Evolutionary conservation across 768 basidiomycete species (phyloP), one percentile per base, ranked within the genome.

Genomic region (Phanerochaete sordida): DNA sequence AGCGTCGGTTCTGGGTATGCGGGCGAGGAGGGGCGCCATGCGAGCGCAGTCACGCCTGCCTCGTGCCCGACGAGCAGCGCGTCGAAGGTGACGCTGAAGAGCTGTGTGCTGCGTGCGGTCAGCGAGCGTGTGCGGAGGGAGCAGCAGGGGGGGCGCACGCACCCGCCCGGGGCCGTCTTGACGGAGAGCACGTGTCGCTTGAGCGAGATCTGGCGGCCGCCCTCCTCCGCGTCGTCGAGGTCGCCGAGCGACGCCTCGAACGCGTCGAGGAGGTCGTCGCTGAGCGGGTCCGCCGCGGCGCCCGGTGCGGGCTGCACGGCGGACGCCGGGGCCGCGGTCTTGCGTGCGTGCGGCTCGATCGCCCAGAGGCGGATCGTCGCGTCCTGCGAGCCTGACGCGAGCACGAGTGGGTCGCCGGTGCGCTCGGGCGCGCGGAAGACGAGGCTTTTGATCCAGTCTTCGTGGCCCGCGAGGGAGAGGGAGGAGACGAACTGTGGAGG

Each of bases 31-130:
- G 88, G 84, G 12, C 87, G 80, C 94, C 95, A 99, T 33, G 86
- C 77, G n/a, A 98, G 71, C 31, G 88, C 90, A 0, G 96, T 97
- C 27, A 99, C 77, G 27, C 91, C 91, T 6, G 89, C 90, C 76
- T 99, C 97, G 67, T 99, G 97, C n/a, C 97, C 96, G 24, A 98
- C 77, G 21, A 99, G 81, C 11, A 99, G 83, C 1, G 97, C 95
- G 67, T 98, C 97, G 57, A 98, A 93, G 0, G 90, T 91, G 37
- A 97, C 83, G 7, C 88, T 85, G 68, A 85, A 96, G 59, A 85
- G 84, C 46, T 72, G 72, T 11, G 62, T 47, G 35, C 82, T 84
- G 64, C 3, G 15, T 16, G 19, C 47, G 39, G 3, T 58, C n/a
- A 59, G 46, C 48, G 31, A 31, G 27, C 19, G 60, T 28, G 33